Base-by-base conservation (phyloP, 306 rosid genomes). In the Lablab purpureus region DNA sequence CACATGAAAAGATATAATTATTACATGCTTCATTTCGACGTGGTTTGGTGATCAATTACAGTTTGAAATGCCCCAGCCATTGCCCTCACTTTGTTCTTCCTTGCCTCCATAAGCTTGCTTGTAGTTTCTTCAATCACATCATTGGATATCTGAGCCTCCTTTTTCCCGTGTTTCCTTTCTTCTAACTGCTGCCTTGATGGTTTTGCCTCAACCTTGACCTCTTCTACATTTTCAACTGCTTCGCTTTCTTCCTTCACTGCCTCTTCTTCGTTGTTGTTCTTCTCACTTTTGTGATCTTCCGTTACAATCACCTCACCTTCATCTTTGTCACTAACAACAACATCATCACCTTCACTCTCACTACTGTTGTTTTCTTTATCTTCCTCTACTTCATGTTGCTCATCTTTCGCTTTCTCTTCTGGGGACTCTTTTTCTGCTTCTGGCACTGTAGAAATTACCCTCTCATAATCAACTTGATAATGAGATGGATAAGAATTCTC, bases 31-130 rank as follows among this genome's bases (percentile, higher is more conserved):
- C 82, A 87, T 86, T 82, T 83, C 63, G 89, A 82, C 3, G 89
- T 30, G 43, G 89, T 64, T 87, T 93, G 94, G 75, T 88, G 55
- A 71, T 93, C 91, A 67, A 93, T 93, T 70, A 89, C 96, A 67
- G 87, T 88, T 84, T 93, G 92, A 73, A 93, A 93, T 36, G 97
- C 97, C 23, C 97, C 97, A 56, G 86, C 97, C 82, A 93, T 56
- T 36, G 97, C 96, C 73, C 56, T 84, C 41, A 93, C 97, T 88
- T 85, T 93, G 82, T 88, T 91, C 87, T 84, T 89, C 81, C 89
- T 93, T 80, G 50, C 80, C 85, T 83, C 90, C 89, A 90, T 32
- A 5, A 92, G 84, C 87, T 86, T 91, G 81, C 71, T 85, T 7
- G 88, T 80, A 54, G 91, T 81, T 80, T 89, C 90, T 71, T 87